phyloP scores from a whole-genome alignment of 306 rosid species.

The Hippophae rhamnoides region DNA sequence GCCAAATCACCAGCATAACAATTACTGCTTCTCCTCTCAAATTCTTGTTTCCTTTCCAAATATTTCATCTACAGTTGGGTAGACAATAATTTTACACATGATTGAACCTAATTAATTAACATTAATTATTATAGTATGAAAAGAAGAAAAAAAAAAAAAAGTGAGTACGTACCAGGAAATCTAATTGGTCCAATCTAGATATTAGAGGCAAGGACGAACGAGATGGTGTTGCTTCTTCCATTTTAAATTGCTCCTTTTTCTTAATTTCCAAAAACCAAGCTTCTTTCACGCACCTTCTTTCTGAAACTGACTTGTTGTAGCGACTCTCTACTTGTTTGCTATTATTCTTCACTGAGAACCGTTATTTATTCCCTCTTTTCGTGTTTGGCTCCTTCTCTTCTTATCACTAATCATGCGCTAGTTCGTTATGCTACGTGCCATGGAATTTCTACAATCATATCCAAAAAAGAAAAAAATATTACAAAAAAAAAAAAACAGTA shows the following conservation, averaged over 20 bases:
- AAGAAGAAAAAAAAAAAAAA: neutral
- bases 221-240: constrained; percentile 30
- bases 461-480: too few relatives aligned
- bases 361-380: constrained; percentile 30
- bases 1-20: constrained; percentile 25
- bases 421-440: constrained; percentile 37
- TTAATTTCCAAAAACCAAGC: too few relatives aligned
- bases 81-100: neutral
- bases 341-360: constrained; percentile 12
- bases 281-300: neutral
- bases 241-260: constrained; percentile 1
- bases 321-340: neutral
- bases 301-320: neutral
- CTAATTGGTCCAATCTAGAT: constrained; percentile 67
- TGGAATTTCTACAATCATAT: neutral
- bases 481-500: too few relatives aligned
- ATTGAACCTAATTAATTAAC: neutral
- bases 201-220: constrained; percentile 42
- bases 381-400: constrained; percentile 15
- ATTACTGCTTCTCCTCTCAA: constrained; percentile 13
- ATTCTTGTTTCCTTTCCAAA: constrained; percentile 48
- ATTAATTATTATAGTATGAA: neutral
- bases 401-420: constrained; percentile 22
- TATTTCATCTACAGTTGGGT: constrained; percentile 41
- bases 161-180: constrained; percentile 38